Percentiles rank a stretch among this genome's conserved stretches.
These are phyloP conservation scores for Vicia villosa DNA, from an alignment of 306 rosid genomes.

Conservation along the genomic window DNA sequence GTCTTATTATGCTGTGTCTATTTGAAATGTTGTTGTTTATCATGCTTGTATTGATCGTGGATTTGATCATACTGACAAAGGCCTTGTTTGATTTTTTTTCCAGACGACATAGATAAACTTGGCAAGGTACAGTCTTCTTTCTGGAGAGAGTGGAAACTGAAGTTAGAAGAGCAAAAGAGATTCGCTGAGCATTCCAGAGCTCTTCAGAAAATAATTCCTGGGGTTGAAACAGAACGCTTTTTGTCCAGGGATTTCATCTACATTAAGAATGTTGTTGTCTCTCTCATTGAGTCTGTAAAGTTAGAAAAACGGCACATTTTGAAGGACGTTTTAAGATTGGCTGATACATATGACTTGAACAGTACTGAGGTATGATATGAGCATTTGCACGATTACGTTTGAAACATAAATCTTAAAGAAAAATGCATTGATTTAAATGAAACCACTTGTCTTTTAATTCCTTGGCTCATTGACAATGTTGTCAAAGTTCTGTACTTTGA, in stretches of 20 bases:
- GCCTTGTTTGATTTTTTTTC: slow-evolving; percentile 17
- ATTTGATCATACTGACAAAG: slow-evolving; percentile 14
- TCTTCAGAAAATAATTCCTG: slow-evolving; percentile 81
- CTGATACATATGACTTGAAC: slow-evolving; percentile 74
- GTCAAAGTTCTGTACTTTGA: slow-evolving; percentile 16
- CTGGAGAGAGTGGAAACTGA: slow-evolving; percentile 97
- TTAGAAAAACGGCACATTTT: slow-evolving; percentile 75
- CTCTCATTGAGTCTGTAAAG: slow-evolving; percentile 79
- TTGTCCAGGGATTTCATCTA: slow-evolving; percentile 77
- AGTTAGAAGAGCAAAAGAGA: slow-evolving; percentile 85
- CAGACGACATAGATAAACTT: slow-evolving; percentile 76
- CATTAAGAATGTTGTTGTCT: slow-evolving; percentile 64
- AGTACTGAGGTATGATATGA: slow-evolving; percentile 73
- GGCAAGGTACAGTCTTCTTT: slow-evolving; percentile 84
- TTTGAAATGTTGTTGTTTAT: slow-evolving; percentile 19
- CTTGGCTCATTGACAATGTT: slow-evolving; percentile 21
- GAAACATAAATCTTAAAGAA: slow-evolving; percentile 22
- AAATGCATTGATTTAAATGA: neutral
- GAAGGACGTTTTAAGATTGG: slow-evolving; percentile 74
- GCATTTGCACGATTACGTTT: slow-evolving; percentile 29
- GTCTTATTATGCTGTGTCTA: neutral
- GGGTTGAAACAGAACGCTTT: slow-evolving; percentile 85
- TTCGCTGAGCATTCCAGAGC: slow-evolving; percentile 81
- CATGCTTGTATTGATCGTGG: slow-evolving; percentile 31
- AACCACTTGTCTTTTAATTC: slow-evolving; percentile 25